Percentiles rank a stretch among this genome's conserved stretches.
Conservation (phyloP, 129 eudicot genomes). For the Saussurea involucrata region DNA sequence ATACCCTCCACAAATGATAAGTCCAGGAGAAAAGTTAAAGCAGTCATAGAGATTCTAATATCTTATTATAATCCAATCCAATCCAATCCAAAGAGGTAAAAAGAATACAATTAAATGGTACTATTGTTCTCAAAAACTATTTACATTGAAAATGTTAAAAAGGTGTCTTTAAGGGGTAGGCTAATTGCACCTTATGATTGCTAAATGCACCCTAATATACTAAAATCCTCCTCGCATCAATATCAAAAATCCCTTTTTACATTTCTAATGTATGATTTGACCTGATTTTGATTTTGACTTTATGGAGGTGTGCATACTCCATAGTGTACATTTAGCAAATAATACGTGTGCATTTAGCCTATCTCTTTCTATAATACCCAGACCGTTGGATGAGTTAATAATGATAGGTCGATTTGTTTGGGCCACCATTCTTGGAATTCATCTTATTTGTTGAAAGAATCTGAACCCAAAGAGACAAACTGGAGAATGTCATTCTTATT, state of each 20-base stretch:
- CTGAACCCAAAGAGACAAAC: not conserved
- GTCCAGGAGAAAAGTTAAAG: not conserved
- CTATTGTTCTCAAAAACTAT: not conserved
- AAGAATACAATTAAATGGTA: not conserved
- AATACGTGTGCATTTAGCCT: not conserved
- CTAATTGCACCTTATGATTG: not conserved
- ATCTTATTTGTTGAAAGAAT: not conserved
- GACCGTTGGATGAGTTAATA: too few species aligned
- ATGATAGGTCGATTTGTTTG: not conserved
- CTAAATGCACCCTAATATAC: not conserved
- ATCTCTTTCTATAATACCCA: not conserved
- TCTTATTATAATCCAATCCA: not conserved
- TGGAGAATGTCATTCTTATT: conserved; percentile 3
- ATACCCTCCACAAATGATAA: not conserved
- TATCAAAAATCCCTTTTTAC: too few species aligned
- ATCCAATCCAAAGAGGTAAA: not conserved
- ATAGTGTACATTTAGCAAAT: not conserved
- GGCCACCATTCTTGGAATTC: not conserved
- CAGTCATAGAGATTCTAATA: not conserved
- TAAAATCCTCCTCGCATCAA: too few species aligned
- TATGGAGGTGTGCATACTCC: not conserved
- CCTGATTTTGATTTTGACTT: not conserved
- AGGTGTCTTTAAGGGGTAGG: not conserved
- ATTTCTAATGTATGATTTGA: not conserved
- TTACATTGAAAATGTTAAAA: not conserved